Base-by-base conservation (phyloP, 2,329 filamentous ascomycete genomes). In the Apiospora phragmitis region DNA sequence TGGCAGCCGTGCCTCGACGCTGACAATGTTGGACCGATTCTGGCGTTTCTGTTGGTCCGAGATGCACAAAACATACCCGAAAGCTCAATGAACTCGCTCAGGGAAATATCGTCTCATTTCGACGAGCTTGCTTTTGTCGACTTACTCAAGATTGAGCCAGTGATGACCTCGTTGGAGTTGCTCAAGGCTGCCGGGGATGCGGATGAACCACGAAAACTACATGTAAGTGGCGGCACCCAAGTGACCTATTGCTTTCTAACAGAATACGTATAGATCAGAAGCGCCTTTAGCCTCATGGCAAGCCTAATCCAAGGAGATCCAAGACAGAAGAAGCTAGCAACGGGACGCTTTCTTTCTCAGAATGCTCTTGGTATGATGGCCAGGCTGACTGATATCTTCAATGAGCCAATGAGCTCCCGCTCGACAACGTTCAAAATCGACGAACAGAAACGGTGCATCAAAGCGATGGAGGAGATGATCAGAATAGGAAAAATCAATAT, bases 351-450 rank as follows among this genome's bases (percentile, higher is more conserved):
- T 78, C 88, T 98, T 55, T 91, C 97, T 73, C 88, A 89, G 41
- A 92, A 98, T 79, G 91, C 97, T 43, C 87, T 99, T 8, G 95
- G 94, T 7, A 90, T 98, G 69, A 94, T 98, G 81, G 91, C 94
- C 8, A 89, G 92, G 45, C 90, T 98, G 74, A 94, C 93, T 0
- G 91, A 95, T 69, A 84, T 88, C 12, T 91, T 98, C 71, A 96
- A 95, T 76, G 92, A 94, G 77, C 85, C 86, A 16, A 78, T 81
- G 43, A 83, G 85, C 51, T 65, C 16, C 24, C 68, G 51, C 4
- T 49, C 68, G 49, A 82, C 86, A 26, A 85, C 87, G 71, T 88
- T 88, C 81, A 73, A 85, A 82, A 76, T 87, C 79, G 76, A 86
- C 65, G 94, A 98, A 78, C 94, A 94, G 76, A 89, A 89, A 70